Percentiles rank a stretch among this genome's conserved stretches.
phyloP scores from a whole-genome alignment of 306 rosid species.

The Pterocarpus macrocarpus region DNA sequence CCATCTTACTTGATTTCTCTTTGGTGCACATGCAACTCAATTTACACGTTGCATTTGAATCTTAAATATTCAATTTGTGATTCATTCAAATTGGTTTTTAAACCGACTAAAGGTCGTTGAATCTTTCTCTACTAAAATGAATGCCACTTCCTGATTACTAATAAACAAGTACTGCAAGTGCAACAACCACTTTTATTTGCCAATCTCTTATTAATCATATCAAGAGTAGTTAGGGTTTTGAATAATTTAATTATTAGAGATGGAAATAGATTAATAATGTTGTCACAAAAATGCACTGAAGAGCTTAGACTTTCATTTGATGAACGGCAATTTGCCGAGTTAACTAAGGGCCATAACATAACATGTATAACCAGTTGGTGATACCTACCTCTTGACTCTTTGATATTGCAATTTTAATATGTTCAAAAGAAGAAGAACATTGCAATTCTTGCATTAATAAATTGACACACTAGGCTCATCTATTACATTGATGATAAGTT shows the following conservation, averaged over 20 bases:
- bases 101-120: neutral
- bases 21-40: neutral
- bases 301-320: neutral
- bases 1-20: too few relatives aligned
- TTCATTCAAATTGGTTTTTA: neutral
- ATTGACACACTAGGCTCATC: neutral
- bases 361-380: neutral
- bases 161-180: neutral
- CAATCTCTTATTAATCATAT: conserved; percentile 1
- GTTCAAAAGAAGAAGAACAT: neutral
- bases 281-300: neutral
- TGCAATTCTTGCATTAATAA: neutral
- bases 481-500: neutral
- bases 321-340: neutral
- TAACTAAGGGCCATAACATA: neutral
- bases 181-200: neutral
- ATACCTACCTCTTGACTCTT: neutral
- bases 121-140: neutral
- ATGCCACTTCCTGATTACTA: neutral
- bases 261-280: too few relatives aligned
- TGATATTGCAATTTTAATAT: neutral
- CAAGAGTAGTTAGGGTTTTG: neutral
- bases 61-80: neutral
- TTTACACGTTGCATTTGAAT: neutral
- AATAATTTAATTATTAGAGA: neutral